Percentiles rank a stretch among this genome's conserved stretches.
These are phyloP conservation scores for Nannochloropsis oceanica DNA, from an alignment of 108 stramenopile genomes.

Conservation along the genomic window DNA sequence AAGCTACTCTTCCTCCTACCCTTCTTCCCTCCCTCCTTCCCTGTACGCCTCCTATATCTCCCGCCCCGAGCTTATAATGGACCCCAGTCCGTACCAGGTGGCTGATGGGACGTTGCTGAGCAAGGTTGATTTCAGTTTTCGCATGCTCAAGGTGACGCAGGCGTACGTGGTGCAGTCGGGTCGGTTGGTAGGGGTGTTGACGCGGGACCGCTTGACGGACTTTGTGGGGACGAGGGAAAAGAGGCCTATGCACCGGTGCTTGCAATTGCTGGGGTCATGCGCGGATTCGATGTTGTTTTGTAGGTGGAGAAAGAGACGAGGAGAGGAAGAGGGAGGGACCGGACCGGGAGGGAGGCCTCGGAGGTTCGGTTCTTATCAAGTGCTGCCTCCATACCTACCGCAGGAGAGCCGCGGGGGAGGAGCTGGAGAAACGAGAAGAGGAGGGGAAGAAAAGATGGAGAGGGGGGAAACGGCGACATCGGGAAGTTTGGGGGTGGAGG, in stretches of 20 bases:
- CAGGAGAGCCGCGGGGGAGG: too few relatives aligned
- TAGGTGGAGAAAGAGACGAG: background rate
- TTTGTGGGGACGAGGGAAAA: slow-evolving; percentile 1
- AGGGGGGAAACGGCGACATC: too few relatives aligned
- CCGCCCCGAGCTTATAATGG: background rate
- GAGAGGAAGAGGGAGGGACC: background rate
- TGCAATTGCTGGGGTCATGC: background rate
- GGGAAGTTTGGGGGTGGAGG: too few relatives aligned
- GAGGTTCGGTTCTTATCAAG: background rate
- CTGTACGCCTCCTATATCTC: background rate
- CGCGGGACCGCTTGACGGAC: slow-evolving; percentile 11
- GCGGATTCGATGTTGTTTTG: background rate
- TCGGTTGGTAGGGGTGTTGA: slow-evolving; percentile 21
- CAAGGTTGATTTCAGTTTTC: slow-evolving; percentile 34
- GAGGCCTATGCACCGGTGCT: slow-evolving; percentile 11
- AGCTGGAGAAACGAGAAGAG: too few relatives aligned
- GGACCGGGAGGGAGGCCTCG: too few relatives aligned
- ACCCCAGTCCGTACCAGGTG: slow-evolving; percentile 12
- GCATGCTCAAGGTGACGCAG: slow-evolving; percentile 28
- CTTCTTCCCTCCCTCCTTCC: too few relatives aligned
- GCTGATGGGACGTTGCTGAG: slow-evolving; percentile 24
- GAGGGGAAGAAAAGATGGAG: too few relatives aligned
- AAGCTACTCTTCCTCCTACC: background rate
- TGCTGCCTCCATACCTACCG: background rate
- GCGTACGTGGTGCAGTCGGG: slow-evolving; percentile 31